These are phyloP conservation scores for Dalbergia cochinchinensis DNA, from an alignment of 306 rosid genomes.

Conservation along the genomic window DNA sequence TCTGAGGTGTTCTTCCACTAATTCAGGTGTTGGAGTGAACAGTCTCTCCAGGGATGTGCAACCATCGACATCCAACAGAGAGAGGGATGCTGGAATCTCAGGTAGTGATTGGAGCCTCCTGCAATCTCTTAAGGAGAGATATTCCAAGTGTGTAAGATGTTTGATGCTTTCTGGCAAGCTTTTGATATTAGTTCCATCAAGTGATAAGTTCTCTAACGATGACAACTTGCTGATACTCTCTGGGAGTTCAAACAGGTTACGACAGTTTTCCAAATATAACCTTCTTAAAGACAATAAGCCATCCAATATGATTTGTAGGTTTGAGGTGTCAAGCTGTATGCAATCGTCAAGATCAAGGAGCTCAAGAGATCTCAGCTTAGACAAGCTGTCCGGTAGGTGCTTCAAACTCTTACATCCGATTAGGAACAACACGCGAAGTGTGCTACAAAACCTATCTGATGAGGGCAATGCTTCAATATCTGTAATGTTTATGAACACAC, in stretches of 20 bases:
- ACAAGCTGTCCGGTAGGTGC: not conserved
- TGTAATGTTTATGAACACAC: not conserved
- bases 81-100: not conserved
- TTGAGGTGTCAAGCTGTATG: too few relatives aligned
- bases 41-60: not conserved
- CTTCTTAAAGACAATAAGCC: too few relatives aligned
- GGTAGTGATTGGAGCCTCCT: not conserved
- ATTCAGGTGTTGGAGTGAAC: not conserved
- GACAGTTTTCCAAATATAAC: too few relatives aligned
- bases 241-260: too few relatives aligned
- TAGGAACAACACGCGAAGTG: not conserved
- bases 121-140: not conserved
- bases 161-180: constrained; percentile 9
- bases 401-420: not conserved
- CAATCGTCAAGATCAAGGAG: too few relatives aligned
- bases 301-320: too few relatives aligned
- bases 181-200: not conserved
- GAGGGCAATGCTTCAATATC: not conserved
- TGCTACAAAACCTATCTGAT: not conserved
- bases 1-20: not conserved
- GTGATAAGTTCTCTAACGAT: too few relatives aligned
- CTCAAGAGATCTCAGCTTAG: not conserved
- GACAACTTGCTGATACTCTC: too few relatives aligned
- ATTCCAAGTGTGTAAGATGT: not conserved
- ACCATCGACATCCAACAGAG: too few relatives aligned